A percentile compares a stretch with the other conserved stretches of the same genome.
phyloP scores from a whole-genome alignment of 805 yeast genomes.

The Wickerhamomyces tratensis region DNA sequence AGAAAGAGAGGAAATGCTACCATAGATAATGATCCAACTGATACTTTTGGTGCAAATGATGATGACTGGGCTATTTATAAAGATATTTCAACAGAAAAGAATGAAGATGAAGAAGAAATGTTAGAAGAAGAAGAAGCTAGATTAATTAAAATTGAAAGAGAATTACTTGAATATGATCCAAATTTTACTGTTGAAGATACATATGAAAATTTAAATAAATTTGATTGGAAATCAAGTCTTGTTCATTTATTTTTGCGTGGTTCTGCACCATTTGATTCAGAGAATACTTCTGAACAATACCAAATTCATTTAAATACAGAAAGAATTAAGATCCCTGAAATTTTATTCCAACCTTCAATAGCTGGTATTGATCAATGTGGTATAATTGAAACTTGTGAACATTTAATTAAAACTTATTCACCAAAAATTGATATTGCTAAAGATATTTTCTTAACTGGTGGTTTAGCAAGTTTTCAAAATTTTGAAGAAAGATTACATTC shows the following conservation, averaged over 20 bases:
- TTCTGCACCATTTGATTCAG: constrained; percentile 76
- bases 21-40: constrained; percentile 85
- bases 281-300: constrained; percentile 75
- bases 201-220: constrained; percentile 47
- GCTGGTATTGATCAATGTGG: constrained; percentile 98
- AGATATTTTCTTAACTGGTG: constrained; percentile 83
- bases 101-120: constrained; percentile 67
- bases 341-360: constrained; percentile 83
- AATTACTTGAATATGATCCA: constrained; percentile 75
- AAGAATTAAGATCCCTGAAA: constrained; percentile 86
- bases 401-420: constrained; percentile 45
- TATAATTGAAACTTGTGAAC: constrained; percentile 66
- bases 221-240: constrained; percentile 75
- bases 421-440: constrained; percentile 35
- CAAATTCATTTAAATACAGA: constrained; percentile 89
- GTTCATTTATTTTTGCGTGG: constrained; percentile 86
- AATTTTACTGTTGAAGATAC: constrained; percentile 81
- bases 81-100: constrained; percentile 46
- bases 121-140: constrained; percentile 64
- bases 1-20: constrained; percentile 51
- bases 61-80: constrained; percentile 92
- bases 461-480: constrained; percentile 57
- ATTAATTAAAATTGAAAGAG: constrained; percentile 58
- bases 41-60: constrained; percentile 90
- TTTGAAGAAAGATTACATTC: constrained; percentile 55